These are phyloP conservation scores for Camellia sinensis DNA, from an alignment of 148 eudicot species.

Conservation along the genomic window DNA sequence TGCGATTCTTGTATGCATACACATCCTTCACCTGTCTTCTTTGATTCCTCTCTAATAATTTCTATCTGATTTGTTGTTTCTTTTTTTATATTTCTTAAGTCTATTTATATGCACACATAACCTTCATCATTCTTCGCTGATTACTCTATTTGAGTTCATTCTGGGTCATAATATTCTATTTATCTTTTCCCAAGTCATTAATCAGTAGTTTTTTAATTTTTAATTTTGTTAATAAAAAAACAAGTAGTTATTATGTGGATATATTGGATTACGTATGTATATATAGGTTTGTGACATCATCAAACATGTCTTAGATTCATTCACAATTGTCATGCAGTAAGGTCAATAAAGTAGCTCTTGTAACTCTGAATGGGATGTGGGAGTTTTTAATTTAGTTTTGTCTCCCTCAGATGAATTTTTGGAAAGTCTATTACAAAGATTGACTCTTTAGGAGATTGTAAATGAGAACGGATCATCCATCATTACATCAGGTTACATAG, in stretches of 20 bases:
- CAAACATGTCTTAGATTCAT: background rate
- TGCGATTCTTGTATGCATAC: slow-evolving; percentile 30
- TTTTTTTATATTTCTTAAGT: background rate
- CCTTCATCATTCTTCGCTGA: too few species aligned
- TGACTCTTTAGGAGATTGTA: too few species aligned
- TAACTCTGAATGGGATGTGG: too few species aligned
- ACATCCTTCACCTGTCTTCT: slow-evolving; percentile 9
- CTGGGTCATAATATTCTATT: background rate
- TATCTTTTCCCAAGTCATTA: background rate
- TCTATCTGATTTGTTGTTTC: background rate
- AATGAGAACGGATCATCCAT: too few species aligned
- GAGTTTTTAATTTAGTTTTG: too few species aligned
- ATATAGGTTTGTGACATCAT: background rate
- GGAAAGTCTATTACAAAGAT: too few species aligned
- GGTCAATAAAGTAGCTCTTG: background rate
- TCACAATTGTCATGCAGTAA: background rate
- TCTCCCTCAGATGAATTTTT: too few species aligned
- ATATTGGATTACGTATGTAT: background rate
- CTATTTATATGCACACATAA: background rate
- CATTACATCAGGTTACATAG: too few species aligned
- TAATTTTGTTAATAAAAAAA: background rate
- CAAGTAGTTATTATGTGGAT: background rate
- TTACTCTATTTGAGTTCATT: background rate
- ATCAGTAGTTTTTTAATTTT: background rate
- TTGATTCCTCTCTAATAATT: background rate